A percentile compares a stretch with the other conserved stretches of the same genome.
Evolutionary conservation across 2,329 filamentous ascomycete species (phyloP).

Genomic region (Rhynchosporium agropyri): DNA sequence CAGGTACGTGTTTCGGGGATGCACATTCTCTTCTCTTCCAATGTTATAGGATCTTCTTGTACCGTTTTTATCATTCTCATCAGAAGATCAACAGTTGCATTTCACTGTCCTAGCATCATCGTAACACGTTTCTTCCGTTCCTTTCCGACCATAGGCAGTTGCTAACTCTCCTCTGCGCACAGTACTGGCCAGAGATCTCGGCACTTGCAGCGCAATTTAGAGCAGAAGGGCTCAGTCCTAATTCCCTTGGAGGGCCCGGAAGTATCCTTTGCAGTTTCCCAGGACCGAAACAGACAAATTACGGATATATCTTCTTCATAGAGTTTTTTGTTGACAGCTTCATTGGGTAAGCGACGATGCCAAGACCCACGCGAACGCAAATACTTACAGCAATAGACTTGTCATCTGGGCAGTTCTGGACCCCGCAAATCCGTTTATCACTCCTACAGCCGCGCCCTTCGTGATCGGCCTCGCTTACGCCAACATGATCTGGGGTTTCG

Average conservation of each 20-base stretch:
- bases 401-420: constrained; percentile 61
- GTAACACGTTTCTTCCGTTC: too few species aligned
- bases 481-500: constrained; percentile 55
- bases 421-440: constrained; percentile 59
- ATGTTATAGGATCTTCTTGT: too few species aligned
- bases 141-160: too few species aligned
- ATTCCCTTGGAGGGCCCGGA: constrained; percentile 54
- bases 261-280: constrained; percentile 59
- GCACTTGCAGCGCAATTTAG: constrained; percentile 43
- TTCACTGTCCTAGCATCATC: too few species aligned
- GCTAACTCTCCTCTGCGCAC: too few species aligned
- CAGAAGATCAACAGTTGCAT: too few species aligned
- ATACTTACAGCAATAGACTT: constrained; percentile 42
- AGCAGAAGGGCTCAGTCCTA: constrained; percentile 43
- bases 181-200: constrained; percentile 57
- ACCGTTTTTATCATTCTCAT: too few species aligned
- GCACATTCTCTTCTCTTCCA: too few species aligned
- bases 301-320: constrained; percentile 59
- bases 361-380: not conserved
- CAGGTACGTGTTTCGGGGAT: constrained; percentile 26
- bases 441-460: constrained; percentile 51
- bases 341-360: constrained; percentile 44
- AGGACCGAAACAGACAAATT: constrained; percentile 51
- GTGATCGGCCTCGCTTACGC: constrained; percentile 56
- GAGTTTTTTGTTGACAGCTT: constrained; percentile 62